These are phyloP conservation scores for Fusarium foetens DNA, from an alignment of 2,329 filamentous ascomycete species.

Conservation along the genomic window DNA sequence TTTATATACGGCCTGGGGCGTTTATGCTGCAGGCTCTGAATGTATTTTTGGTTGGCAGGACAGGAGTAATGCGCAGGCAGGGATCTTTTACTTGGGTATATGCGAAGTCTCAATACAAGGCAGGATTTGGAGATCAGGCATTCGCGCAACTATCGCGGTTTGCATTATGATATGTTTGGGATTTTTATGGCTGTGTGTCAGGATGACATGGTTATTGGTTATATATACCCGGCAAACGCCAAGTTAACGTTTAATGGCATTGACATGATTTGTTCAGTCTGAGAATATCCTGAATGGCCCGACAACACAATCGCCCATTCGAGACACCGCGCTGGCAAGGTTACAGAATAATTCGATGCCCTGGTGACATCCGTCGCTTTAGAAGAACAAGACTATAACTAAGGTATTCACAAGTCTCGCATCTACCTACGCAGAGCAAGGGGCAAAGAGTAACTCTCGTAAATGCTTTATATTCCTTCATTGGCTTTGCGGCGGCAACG, in stretches of 20 bases:
- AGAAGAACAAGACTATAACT: not conserved
- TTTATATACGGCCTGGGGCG: conserved; percentile 29
- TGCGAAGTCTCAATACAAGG: not conserved
- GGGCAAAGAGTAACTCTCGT: not conserved
- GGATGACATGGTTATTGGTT: conserved; percentile 37
- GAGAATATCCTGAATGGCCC: not conserved
- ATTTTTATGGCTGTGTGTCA: conserved; percentile 27
- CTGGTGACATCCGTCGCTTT: not conserved
- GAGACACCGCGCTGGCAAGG: not conserved
- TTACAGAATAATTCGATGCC: not conserved
- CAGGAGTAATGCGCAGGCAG: conserved; percentile 19
- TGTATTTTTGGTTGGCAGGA: conserved; percentile 2
- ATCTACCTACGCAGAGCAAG: not conserved
- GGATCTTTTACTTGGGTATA: conserved; percentile 9
- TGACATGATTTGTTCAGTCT: conserved; percentile 3
- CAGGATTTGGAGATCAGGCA: not conserved
- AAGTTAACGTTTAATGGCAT: conserved; percentile 43
- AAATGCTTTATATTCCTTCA: conserved; percentile 30
- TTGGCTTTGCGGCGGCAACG: conserved; percentile 43
- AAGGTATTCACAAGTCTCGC: not conserved
- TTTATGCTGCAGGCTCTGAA: conserved; percentile 18
- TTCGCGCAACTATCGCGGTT: not conserved
- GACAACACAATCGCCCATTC: not conserved
- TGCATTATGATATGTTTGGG: conserved; percentile 13
- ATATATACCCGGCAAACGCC: conserved; percentile 47